Conservation (phyloP, 1,139 yeast genomes). For the Candida sanyaensis region DNA sequence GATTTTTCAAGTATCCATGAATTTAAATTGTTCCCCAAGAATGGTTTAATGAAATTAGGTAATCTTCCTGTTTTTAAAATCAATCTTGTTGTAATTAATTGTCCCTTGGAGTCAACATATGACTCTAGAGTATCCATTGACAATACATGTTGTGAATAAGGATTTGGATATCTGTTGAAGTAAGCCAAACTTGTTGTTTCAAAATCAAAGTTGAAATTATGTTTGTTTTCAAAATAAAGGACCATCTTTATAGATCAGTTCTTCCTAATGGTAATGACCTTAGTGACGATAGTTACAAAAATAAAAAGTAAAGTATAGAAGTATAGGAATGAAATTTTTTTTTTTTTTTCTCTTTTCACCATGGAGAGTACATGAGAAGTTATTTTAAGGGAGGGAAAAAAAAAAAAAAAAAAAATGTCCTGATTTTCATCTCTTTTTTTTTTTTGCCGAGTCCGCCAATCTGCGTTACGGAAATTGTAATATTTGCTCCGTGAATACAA, state of each 20-base stretch:
- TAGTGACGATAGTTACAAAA: not conserved
- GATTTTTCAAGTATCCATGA: conserved; percentile 86
- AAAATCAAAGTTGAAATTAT: conserved; percentile 64
- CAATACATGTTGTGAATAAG: conserved; percentile 85
- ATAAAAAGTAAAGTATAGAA: not conserved
- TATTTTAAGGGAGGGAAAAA: not conserved
- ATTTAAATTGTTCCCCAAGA: conserved; percentile 70
- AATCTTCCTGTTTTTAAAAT: conserved; percentile 79
- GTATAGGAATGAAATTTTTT: not conserved
- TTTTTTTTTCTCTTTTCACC: not conserved
- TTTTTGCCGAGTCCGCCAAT: not conserved
- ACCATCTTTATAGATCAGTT: conserved; percentile 50
- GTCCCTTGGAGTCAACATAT: conserved; percentile 60
- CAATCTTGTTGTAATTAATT: conserved; percentile 71
- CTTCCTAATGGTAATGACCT: not conserved
- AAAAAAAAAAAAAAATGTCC: not conserved
- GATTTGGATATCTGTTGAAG: conserved; percentile 87
- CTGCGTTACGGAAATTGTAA: conserved; percentile 1
- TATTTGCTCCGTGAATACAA: not conserved
- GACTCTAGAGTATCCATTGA: conserved; percentile 77
- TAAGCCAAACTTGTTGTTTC: conserved; percentile 76
- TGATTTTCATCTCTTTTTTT: too few relatives aligned
- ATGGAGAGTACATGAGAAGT: not conserved
- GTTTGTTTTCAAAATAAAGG: conserved; percentile 58
- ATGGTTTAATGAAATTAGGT: conserved; percentile 78